Evolutionary conservation across 2,329 filamentous ascomycete species (phyloP), one percentile per base, ranked within the genome.

Genomic region (Penicillium sp.): DNA sequence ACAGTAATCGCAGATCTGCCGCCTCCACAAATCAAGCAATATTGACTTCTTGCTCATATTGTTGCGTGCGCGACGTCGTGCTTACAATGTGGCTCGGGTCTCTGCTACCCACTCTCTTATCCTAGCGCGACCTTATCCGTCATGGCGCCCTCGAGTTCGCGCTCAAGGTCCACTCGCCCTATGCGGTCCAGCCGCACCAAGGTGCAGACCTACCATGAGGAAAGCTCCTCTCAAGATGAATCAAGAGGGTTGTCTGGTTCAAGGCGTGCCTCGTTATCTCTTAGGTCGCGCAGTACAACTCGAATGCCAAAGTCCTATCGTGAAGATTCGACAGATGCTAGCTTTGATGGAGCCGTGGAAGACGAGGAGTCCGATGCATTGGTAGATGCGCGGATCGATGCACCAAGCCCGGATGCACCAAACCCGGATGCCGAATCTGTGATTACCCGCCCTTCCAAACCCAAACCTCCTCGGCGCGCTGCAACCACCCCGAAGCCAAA

Each of bases 131-230:
- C 29, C 45, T 50, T 49, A 56, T 53, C 48, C 54, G 49, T 42
- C 44, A 75, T 76, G 73, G 67, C 71, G 56, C 63, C 67, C 22
- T 64, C 65, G 26, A 52, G 64, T 39, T 58, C 62, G 32, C 60
- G 58, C 34, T 46, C 63, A 5, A 62, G 57, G 37, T 64, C 62
- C 49, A 66, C 70, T 49, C 70, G 71, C 13, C 74, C 74, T 18
- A 54, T 73, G 38, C 73, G 74, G 31, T 66, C 67, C 29, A 73
- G 61, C 60, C 72, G 74, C 53, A 70, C 65, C 9, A 66, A 64
- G 50, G 69, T 76, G 29, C 58, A 67, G 40, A 71, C 72, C 29
- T 77, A 77, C 50, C 67, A 73, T 37, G 74, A 76, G 60, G 69
- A 72, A 18, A 71, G 66, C 48, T 64, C 66, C 13, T 72, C 71